These are phyloP conservation scores for Tirmania nivea DNA, from an alignment of 495 filamentous ascomycete genomes.

Conservation along the genomic window DNA sequence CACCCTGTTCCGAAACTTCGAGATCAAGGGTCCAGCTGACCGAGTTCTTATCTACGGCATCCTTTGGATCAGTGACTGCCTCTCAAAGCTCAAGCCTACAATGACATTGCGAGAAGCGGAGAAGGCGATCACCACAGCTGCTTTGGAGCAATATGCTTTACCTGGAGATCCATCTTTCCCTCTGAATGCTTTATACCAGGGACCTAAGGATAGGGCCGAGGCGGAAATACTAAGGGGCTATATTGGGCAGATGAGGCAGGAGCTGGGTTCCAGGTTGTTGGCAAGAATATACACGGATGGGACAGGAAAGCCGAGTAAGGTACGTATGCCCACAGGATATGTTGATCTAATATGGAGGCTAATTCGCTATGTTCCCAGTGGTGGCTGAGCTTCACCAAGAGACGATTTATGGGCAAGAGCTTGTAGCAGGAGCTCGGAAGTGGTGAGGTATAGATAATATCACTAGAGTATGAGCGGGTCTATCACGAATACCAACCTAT, in stretches of 20 bases:
- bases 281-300: constrained; percentile 72
- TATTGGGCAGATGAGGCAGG: constrained; percentile 77
- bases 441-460: no score
- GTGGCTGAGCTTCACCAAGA: constrained; percentile 96
- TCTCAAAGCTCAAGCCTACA: constrained; percentile 58
- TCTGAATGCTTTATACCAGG: constrained; percentile 47
- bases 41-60: constrained; percentile 91
- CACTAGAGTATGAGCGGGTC: no score
- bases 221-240: constrained; percentile 74
- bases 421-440: constrained; percentile 25
- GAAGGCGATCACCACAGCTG: constrained; percentile 33
- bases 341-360: constrained; percentile 2
- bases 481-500: no score
- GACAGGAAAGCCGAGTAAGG: constrained; percentile 61
- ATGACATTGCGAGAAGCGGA: constrained; percentile 35
- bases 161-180: constrained; percentile 90
- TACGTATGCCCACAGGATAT: constrained; percentile 16
- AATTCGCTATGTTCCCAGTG: constrained; percentile 29
- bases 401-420: constrained; percentile 97
- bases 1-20: constrained; percentile 97
- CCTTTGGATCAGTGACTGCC: constrained; percentile 71
- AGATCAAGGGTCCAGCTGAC: constrained; percentile 93
- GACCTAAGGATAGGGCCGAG: constrained; percentile 66
- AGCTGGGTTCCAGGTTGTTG: constrained; percentile 60
- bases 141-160: constrained; percentile 82